phyloP scores from a whole-genome alignment of 106 monocot species.

The Dendrobium nobile region DNA sequence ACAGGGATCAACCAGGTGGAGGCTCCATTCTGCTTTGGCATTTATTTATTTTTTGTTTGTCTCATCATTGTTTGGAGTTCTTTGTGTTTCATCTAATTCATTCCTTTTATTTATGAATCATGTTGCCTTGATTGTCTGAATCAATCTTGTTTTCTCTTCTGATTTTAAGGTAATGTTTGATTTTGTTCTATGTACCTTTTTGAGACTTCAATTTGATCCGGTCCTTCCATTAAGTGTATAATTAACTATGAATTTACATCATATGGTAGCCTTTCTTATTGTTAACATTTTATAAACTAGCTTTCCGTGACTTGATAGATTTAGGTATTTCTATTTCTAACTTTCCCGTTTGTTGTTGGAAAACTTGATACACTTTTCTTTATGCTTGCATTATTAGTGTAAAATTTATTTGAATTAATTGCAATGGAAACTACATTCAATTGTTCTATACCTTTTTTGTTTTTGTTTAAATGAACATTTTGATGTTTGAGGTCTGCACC shows the following conservation, averaged over 20 bases:
- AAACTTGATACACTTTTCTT: not conserved
- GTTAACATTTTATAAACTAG: not conserved
- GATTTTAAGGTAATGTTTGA: not conserved
- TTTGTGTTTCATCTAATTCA: not conserved
- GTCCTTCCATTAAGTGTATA: no score
- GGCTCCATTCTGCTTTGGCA: not conserved
- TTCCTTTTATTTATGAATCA: not conserved
- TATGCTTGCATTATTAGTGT: not conserved
- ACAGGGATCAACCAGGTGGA: constrained; percentile 62
- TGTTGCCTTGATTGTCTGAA: not conserved
- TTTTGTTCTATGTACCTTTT: not conserved
- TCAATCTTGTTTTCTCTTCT: not conserved
- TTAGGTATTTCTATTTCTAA: not conserved
- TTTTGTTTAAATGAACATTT: not conserved
- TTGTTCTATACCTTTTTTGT: not conserved
- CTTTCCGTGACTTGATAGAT: not conserved
- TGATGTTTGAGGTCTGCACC: not conserved
- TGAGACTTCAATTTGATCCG: not conserved
- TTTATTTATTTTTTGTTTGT: not conserved
- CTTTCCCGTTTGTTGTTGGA: not conserved
- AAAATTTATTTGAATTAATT: not conserved
- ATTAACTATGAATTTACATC: not conserved
- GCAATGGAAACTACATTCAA: not conserved
- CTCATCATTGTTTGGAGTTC: not conserved
- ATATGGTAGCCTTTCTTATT: not conserved